These are phyloP conservation scores for Sordariomycetes sp. DNA, from an alignment of 2,329 filamentous ascomycete genomes.

Conservation along the genomic window DNA sequence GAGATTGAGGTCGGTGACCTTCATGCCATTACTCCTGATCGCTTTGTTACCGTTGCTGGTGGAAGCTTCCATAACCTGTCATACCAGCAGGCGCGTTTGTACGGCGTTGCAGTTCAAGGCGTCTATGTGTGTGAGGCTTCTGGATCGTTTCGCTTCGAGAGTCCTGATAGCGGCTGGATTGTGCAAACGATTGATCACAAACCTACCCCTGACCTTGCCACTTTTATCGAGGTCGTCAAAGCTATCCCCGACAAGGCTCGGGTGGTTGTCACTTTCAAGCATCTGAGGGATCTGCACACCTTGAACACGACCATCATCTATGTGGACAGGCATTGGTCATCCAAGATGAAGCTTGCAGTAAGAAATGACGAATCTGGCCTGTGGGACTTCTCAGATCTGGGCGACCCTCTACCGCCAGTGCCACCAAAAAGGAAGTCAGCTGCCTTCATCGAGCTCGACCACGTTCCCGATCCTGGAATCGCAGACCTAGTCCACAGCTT, in stretches of 20 bases:
- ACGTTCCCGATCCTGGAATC: constrained; percentile 80
- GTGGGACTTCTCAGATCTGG: constrained; percentile 89
- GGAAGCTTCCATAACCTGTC: constrained; percentile 94
- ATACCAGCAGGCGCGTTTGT: constrained; percentile 94
- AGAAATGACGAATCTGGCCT: constrained; percentile 84
- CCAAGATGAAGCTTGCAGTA: constrained; percentile 86
- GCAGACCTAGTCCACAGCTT: constrained; percentile 91
- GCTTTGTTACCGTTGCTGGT: constrained; percentile 89
- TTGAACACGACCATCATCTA: constrained; percentile 87
- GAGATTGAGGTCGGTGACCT: constrained; percentile 81
- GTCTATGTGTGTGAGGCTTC: constrained; percentile 93
- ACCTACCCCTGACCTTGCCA: constrained; percentile 76
- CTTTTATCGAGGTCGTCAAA: constrained; percentile 88
- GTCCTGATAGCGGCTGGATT: constrained; percentile 84
- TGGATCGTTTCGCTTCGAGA: constrained; percentile 91
- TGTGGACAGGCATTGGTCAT: constrained; percentile 91
- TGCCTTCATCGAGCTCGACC: constrained; percentile 85
- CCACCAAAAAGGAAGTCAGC: constrained; percentile 67
- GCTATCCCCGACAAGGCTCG: constrained; percentile 72
- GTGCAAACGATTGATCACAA: constrained; percentile 89
- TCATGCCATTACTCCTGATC: constrained; percentile 89
- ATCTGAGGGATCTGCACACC: constrained; percentile 89
- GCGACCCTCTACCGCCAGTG: constrained; percentile 67
- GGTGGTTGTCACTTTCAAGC: constrained; percentile 91
- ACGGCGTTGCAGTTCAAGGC: constrained; percentile 84